Evolutionary conservation across 371 early-diverging fungal genomes (phyloP), one percentile per base, ranked within the genome.

Genomic region (Nematocida ausubeli): DNA sequence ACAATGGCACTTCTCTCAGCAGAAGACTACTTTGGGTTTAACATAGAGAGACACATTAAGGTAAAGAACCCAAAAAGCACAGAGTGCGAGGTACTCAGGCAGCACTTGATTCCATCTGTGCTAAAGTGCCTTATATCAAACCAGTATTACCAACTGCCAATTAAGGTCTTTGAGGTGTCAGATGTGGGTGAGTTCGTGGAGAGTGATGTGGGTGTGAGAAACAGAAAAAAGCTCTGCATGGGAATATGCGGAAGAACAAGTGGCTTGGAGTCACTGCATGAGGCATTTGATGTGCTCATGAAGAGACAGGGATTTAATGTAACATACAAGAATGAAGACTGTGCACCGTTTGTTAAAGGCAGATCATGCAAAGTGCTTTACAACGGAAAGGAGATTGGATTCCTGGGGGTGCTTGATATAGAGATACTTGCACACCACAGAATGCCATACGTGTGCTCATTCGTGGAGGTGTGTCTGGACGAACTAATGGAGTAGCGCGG

Each of bases 131-230:
- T 96, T 56, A 86, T 89, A 81, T 88, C 89, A 79, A 99, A 97
- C 90, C 91, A 90, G 86, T 91, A 91, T 81, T 88, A 90, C 63
- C 88, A 94, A 7, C 86, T 96, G 63, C 99, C 99, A 3, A 85
- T 96, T 87, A 91, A 91, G 86, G 84, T 96, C 57, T 99, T 97
- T 86, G 98, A 99, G 84, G 92, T 95, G 19, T 91, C 92, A 40
- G 98, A 99, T 83, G 91, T 96, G 42, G 87, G 92, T 83, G 89
- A 92, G 70, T 88, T 92, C 44, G 50, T 60, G n/a, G 34, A 22
- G 14, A 50, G 44, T 57, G 75, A 80, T 40, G 69, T 80, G 30
- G 82, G 81, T 9, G 89, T 94, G 2, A 87, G 91, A 81, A 99
- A 98, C 86, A 89, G 92, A 85, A 91, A 96, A 72, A 90, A 90